Base-by-base conservation (phyloP, 352 stramenopile species). In the Phytophthora pinifolia region DNA sequence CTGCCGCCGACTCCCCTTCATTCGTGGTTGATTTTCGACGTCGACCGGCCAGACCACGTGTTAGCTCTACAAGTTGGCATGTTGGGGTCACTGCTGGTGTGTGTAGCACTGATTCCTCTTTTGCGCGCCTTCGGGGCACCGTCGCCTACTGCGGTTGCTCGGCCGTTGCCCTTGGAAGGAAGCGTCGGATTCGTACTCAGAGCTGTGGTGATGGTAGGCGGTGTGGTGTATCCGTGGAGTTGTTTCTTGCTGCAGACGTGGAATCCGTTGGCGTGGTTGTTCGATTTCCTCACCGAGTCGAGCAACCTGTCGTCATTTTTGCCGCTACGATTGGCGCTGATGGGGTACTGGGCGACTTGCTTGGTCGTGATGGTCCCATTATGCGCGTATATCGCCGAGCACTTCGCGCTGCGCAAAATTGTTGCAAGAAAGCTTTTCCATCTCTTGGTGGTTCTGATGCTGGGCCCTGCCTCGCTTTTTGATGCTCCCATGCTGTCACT, bases 391-490 rank as follows among this genome's bases (percentile, higher is more conserved):
- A 45, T 87, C 14, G 67, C 66, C 3, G 45, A 54, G 1, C 54
- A 25, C 15, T 72, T 84, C 9, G 49, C 38, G 6, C 59, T 94
- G 5, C 76, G 70, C 13, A 79, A 83, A 27, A 94, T 94, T 53
- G 67, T 94, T 22, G 76, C 84, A 15, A 64, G 82, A 42, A 94
- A 94, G 59, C 65, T 92, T 4, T 94, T 92, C 50, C 84, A 94
- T 56, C 43, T 81, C n/a, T 76, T 92, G 8, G 76, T 85, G 9
- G 84, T 92, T 9, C 8, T 88, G 18, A 86, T 94, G 79, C 86
- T 94, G 35, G 69, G 88, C 3, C 82, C 84, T 9, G 79, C 79
- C 45, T 88, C 66, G 17, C 72, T 80, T 22, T 22, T 64, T 8
- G 74, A 86, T 13, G 41, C 65, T 3, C 42, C 78, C 17, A 88